These are phyloP conservation scores for Penicillium psychrofluorescens DNA, from an alignment of 495 filamentous ascomycete species.

Conservation along the genomic window DNA sequence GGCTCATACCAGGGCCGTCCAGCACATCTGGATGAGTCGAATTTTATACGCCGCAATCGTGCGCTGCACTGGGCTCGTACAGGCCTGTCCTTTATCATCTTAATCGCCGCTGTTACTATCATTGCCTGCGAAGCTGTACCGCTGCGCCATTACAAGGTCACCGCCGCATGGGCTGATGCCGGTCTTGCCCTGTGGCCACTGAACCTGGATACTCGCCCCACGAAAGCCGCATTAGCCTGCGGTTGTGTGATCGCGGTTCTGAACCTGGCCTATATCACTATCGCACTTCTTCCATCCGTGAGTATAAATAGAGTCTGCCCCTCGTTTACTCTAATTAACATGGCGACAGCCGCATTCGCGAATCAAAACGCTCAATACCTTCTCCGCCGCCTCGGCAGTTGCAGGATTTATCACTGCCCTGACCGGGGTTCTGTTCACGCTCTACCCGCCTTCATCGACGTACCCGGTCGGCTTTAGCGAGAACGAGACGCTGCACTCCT, in stretches of 20 bases:
- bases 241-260: slow-evolving; percentile 33
- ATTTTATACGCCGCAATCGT: slow-evolving; percentile 29
- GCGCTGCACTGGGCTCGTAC: slow-evolving; percentile 31
- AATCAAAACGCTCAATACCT: slow-evolving; percentile 31
- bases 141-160: slow-evolving; percentile 32
- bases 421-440: slow-evolving; percentile 32
- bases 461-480: slow-evolving; percentile 28
- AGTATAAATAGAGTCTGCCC: slow-evolving; percentile 3
- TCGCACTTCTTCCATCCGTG: slow-evolving; percentile 38
- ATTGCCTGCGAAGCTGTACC: slow-evolving; percentile 36
- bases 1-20: slow-evolving; percentile 25
- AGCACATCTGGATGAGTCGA: slow-evolving; percentile 29
- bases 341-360: slow-evolving; percentile 26
- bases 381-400: slow-evolving; percentile 23
- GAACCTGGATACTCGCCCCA: slow-evolving; percentile 41
- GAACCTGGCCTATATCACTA: slow-evolving; percentile 33
- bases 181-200: slow-evolving; percentile 44
- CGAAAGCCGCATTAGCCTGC: slow-evolving; percentile 34
- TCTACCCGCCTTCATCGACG: slow-evolving; percentile 33
- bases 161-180: slow-evolving; percentile 23
- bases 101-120: slow-evolving; percentile 26
- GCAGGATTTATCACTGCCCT: slow-evolving; percentile 35
- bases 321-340: neutral
- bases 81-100: slow-evolving; percentile 26
- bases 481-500: slow-evolving; percentile 41